phyloP scores from a whole-genome alignment of 2,329 filamentous ascomycete genomes.

The Exophiala aquamarina region DNA sequence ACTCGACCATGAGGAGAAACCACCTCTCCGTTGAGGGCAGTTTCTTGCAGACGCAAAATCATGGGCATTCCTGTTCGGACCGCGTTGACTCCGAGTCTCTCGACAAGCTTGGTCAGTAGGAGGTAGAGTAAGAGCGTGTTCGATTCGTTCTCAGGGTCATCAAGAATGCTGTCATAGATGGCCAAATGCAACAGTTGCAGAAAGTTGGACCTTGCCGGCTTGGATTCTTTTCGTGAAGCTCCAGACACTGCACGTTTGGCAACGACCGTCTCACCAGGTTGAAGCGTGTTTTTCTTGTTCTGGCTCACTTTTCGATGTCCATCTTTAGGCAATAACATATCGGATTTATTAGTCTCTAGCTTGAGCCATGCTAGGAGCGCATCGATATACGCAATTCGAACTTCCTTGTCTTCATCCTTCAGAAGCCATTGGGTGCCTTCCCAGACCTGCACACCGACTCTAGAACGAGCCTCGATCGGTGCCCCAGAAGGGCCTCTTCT shows the following conservation, averaged over 20 bases:
- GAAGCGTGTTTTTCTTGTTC: constrained; percentile 44
- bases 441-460: constrained; percentile 80
- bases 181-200: constrained; percentile 79
- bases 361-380: constrained; percentile 81
- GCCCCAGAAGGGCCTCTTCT: constrained; percentile 59
- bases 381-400: constrained; percentile 82
- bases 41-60: constrained; percentile 84
- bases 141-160: constrained; percentile 68
- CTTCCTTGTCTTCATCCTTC: constrained; percentile 72
- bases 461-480: constrained; percentile 68
- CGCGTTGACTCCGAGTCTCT: constrained; percentile 79
- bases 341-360: constrained; percentile 69
- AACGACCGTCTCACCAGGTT: constrained; percentile 35
- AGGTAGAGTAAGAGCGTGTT: constrained; percentile 77
- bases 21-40: constrained; percentile 55
- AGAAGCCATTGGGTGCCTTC: constrained; percentile 95
- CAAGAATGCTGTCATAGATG: constrained; percentile 83
- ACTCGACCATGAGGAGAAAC: constrained; percentile 67
- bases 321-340: constrained; percentile 64
- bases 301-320: constrained; percentile 46
- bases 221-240: constrained; percentile 62
- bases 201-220: constrained; percentile 65
- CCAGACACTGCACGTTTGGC: constrained; percentile 68
- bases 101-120: constrained; percentile 71
- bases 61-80: constrained; percentile 78